phyloP scores from a whole-genome alignment of 306 rosid genomes.

The Cucurbita argyrosperma region DNA sequence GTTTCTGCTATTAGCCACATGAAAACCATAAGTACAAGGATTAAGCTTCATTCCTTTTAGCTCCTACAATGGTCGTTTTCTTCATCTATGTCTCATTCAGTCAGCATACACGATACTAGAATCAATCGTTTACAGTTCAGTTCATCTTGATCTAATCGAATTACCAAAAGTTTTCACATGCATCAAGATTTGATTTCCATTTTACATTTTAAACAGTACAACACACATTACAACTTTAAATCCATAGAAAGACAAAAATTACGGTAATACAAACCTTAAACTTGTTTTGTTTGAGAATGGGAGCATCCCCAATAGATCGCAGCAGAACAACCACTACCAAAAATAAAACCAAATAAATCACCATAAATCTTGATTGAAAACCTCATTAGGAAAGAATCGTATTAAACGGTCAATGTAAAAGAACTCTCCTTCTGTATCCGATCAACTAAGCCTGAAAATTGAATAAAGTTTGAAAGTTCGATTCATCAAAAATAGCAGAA shows the following conservation, averaged over 20 bases:
- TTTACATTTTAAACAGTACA: background rate
- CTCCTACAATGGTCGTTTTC: background rate
- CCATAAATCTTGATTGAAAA: background rate
- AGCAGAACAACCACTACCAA: conserved; percentile 84
- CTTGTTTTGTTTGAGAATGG: conserved; percentile 82
- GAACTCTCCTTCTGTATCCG: background rate
- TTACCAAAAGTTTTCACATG: background rate
- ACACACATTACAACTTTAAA: background rate
- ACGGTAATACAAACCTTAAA: conserved; percentile 47
- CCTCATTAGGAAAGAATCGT: background rate
- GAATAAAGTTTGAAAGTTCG: background rate
- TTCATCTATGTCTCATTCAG: background rate
- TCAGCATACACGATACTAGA: background rate
- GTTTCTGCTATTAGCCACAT: background rate
- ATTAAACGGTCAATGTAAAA: background rate
- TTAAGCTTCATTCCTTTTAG: background rate
- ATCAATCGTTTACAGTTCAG: background rate
- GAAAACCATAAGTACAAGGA: background rate
- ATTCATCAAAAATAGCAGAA: background rate
- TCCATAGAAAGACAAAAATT: background rate
- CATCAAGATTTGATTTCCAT: background rate
- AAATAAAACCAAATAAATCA: conserved; percentile 6
- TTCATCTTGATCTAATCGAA: background rate
- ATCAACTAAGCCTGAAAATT: background rate
- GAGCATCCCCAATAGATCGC: conserved; percentile 97